Evolutionary conservation across 805 yeast species (phyloP).

Genomic region (Saccharomyces kudriavzevii): DNA sequence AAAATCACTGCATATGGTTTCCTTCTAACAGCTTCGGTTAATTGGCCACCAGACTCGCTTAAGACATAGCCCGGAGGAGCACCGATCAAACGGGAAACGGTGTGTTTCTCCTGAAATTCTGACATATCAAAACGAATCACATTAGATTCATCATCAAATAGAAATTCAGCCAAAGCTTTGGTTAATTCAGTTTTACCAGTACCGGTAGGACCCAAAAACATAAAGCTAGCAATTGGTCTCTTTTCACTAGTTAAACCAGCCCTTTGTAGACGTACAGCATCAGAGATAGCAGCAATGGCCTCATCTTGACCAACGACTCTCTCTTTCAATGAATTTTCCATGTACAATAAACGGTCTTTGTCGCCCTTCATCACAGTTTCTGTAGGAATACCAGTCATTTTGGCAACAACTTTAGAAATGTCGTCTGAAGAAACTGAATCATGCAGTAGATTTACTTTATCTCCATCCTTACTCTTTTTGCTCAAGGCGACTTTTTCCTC

Average conservation of each 20-base stretch:
- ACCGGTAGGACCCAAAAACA: conserved; percentile 97
- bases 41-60: conserved; percentile 86
- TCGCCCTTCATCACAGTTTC: conserved; percentile 89
- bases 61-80: conserved; percentile 98
- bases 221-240: conserved; percentile 92
- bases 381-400: conserved; percentile 94
- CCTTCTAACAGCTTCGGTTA: conserved; percentile 92
- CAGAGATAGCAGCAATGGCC: conserved; percentile 81
- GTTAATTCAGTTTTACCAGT: conserved; percentile 97
- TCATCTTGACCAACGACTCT: conserved; percentile 94
- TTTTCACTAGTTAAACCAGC: conserved; percentile 93
- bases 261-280: conserved; percentile 91
- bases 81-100: conserved; percentile 85
- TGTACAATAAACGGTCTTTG: conserved; percentile 77
- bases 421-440: conserved; percentile 93
- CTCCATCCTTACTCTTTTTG: conserved; percentile 34
- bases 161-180: conserved; percentile 82
- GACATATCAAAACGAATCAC: conserved; percentile 95
- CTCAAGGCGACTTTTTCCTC: conserved; percentile 49
- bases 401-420: conserved; percentile 82
- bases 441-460: conserved; percentile 37
- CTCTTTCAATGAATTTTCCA: conserved; percentile 71
- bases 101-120: conserved; percentile 91
- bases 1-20: conserved; percentile 89
- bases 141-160: conserved; percentile 81